These are phyloP conservation scores for Diaporthe helianthi DNA, from an alignment of 2,329 filamentous ascomycete genomes.

Conservation along the genomic window DNA sequence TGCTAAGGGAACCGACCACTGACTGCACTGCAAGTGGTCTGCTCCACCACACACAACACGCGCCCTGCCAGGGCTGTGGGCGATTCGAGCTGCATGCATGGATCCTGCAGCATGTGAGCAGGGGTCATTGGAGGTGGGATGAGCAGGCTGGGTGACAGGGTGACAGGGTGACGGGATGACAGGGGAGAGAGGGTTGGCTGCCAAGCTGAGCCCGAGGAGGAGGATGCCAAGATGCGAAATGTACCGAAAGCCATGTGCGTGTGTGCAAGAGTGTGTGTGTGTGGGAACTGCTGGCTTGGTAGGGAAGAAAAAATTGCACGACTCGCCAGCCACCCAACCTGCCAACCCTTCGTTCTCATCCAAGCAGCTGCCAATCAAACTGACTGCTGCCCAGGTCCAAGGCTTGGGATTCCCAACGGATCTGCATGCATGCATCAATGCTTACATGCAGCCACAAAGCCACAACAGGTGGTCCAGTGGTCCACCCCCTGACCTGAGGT, in stretches of 20 bases:
- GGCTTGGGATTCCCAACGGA: conserved; percentile 20
- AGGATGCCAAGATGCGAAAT: not conserved
- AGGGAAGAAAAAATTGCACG: not conserved
- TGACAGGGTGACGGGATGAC: not conserved
- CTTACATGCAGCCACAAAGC: too few species aligned
- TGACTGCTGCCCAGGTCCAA: conserved; percentile 14
- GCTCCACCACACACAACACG: conserved; percentile 5
- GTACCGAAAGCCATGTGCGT: conserved; percentile 3
- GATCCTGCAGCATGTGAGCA: not conserved
- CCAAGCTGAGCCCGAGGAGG: not conserved
- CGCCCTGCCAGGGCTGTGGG: conserved; percentile 10
- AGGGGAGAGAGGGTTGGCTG: not conserved
- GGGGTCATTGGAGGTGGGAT: not conserved
- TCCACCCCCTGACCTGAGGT: conserved; percentile 24
- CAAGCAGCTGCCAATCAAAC: too few species aligned
- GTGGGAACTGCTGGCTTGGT: too few species aligned
- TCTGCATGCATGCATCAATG: conserved; percentile 9
- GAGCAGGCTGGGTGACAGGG: not conserved
- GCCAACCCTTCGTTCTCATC: too few species aligned
- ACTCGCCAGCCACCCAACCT: conserved; percentile 12
- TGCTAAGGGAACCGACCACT: not conserved
- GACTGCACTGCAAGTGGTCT: not conserved
- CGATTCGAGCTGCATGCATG: not conserved
- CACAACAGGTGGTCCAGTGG: too few species aligned
- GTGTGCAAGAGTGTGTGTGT: not conserved